Conservation (phyloP, 176 grass and related monocot species). For the bread wheat (Triticum aestivum) region IWGSC_CS_RefSeq_v2.1 NC_057807.1:714521728-714522227, state of each 20-base stretch:
- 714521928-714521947: background rate
- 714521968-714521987: background rate
- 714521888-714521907: background rate
- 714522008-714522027: background rate
- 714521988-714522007: background rate
- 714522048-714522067: background rate
- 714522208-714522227: background rate
- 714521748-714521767: background rate
- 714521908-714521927: background rate
- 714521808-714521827: background rate
- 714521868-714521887: conserved; percentile 21
- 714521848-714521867: conserved; percentile 36
- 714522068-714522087: no score
- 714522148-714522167: conserved; percentile 47
- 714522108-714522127: background rate
- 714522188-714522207: background rate
- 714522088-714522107: background rate
- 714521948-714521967: background rate
- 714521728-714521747: background rate
- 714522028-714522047: background rate
- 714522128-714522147: background rate
- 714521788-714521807: background rate
- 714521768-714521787: background rate
- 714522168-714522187: conserved; percentile 45
- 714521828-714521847: conserved; percentile 37